Evolutionary conservation across 371 early-diverging fungal genomes (phyloP), one percentile per base, ranked within the genome.

Genomic region (Parasitella parasitica): DNA sequence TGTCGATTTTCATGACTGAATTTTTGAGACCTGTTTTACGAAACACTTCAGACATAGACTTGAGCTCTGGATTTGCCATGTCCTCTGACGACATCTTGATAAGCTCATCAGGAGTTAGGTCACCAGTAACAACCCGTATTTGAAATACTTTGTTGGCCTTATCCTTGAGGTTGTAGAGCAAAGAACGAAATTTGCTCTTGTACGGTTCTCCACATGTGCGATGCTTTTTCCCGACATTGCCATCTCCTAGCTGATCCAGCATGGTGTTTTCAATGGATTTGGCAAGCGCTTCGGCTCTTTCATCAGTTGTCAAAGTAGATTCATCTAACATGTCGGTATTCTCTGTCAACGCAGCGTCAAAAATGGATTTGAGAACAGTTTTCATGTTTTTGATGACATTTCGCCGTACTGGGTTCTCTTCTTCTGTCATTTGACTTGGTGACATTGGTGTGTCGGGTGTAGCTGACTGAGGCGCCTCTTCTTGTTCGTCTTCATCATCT

Each of bases 121-220:
- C 87, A 11, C 88, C 89, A 1, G 80, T 82, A n/a, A 90, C 63
- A 5, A 94, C 79, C n/a, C 87, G 76, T 5, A 80, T 56, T 36
- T 89, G 88, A 34, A 94, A 86, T 2, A 70, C 70, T 34, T 80
- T 66, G 57, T 92, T 94, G 60, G 82, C 85, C 68, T 86, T 86
- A 71, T 91, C 91, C 61, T 88, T 90, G 24, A 94, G 75, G 68
- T 91, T 91, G 73, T 88, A 88, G 49, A 86, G 71, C 24, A 94
- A 65, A 0, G 87, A 86, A 38, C 94, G 73, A 66, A 86, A 89
- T 72, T 90, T 91, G 64, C 77, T 74, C 77, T 91, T 91, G 77
- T 94, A 94, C 51, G 80, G 75, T 48, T 80, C 79, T 2, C 83
- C 86, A 65, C 78, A 73, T 3, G 59, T 58, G 13, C 50, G 64